Percentiles rank a stretch among this genome's conserved stretches.
phyloP scores from a whole-genome alignment of 345 rosid species.

The Eucalyptus lansdowneana region DNA sequence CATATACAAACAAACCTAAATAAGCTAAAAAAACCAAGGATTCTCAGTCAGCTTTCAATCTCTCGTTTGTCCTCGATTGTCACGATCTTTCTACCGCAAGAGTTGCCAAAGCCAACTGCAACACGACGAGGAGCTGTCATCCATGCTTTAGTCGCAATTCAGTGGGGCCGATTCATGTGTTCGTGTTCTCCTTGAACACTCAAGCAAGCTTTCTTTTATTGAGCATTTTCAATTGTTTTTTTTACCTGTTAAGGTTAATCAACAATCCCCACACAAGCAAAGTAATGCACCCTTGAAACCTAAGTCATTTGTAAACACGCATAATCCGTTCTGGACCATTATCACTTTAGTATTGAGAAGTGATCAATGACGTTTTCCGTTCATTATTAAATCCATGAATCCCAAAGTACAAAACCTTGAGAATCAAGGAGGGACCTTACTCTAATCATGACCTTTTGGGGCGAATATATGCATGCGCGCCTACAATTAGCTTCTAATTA shows the following conservation, averaged over 20 bases:
- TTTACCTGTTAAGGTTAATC: background rate
- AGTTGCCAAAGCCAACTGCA: background rate
- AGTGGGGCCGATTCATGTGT: background rate
- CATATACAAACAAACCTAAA: background rate
- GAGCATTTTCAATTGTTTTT: background rate
- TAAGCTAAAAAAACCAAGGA: background rate
- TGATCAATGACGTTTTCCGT: background rate
- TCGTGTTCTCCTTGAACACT: background rate
- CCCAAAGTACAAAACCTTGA: background rate
- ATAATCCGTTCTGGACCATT: background rate
- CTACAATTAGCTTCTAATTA: background rate
- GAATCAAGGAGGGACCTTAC: background rate
- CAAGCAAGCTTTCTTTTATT: background rate
- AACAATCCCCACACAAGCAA: background rate
- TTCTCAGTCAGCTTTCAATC: background rate
- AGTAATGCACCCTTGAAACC: background rate
- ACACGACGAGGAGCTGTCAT: background rate
- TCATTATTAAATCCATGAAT: background rate
- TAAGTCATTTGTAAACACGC: background rate
- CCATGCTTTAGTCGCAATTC: background rate
- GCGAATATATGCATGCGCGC: background rate
- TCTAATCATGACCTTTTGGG: background rate
- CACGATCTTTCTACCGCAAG: background rate
- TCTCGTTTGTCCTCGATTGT: background rate
- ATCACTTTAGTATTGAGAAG: background rate